Evolutionary conservation across 768 basidiomycete species (phyloP), one percentile per base, ranked within the genome.

Genomic region (Lepiota brunneoincarnata): DNA sequence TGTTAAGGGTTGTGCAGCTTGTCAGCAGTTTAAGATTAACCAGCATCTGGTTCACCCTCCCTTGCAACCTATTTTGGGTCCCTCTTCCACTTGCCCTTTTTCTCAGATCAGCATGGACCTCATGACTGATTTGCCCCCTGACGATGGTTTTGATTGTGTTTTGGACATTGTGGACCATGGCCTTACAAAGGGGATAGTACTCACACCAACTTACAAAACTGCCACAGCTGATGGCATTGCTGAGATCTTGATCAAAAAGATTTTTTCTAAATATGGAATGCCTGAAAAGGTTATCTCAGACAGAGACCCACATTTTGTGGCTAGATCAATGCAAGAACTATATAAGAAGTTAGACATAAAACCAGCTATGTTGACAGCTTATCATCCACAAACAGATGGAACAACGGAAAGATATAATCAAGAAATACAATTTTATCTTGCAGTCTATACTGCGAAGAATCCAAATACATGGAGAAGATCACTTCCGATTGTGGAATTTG

Each of bases 371-470:
- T 67, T 65, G 7, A 74, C 70, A 1, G 67, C 71, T 2, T 75
- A 67, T 59, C 74, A 75, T 41, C 73, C 71, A 12, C 49, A 67
- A 49, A 59, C 60, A 0, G 61, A 65, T 40, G 60, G 63, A n/a
- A 48, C 44, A 35, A 64, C 60, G 0, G 59, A 67, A 56, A 6
- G 55, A 4, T 38, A 57, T 4, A 67, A 67, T 36, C 56, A 63
- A 44, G 62, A 64, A 53, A 44, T 67, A 1, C 51, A 63, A 54
- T 35, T 54, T 4, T 64, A 61, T 34, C 20, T 54, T 28, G 44
- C 52, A 17, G 37, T 37, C 34, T 54, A 31, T 28, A 46, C 28
- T 11, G 11, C 12, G 20, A 45, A 54, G 10, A 31, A 42, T 20
- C 46, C 26, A 35, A 35, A 45, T 7, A 47, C 46, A 15, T 54